Evolutionary conservation across 148 eudicot genomes (phyloP).

Genomic region (Linanthus parryae): DNA sequence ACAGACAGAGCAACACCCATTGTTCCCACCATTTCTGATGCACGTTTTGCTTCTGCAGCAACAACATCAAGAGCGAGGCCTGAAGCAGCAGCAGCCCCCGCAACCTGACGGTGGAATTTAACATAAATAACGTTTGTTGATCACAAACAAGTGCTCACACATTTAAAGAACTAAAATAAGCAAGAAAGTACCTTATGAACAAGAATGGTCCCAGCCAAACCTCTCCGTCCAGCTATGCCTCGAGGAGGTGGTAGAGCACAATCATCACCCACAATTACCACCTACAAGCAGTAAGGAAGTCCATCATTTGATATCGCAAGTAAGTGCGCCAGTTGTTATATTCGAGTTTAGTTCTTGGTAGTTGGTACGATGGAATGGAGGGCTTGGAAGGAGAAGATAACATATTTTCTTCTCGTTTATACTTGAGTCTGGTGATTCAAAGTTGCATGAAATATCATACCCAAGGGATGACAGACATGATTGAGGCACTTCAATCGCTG

Average conservation of each 20-base stretch:
- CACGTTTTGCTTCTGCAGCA: conserved; percentile 78
- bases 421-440: neutral
- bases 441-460: too few species aligned
- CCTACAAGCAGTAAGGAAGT: conserved; percentile 35
- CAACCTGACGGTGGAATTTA: too few species aligned
- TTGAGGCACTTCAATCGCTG: too few species aligned
- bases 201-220: conserved; percentile 93
- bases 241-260: conserved; percentile 96
- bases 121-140: too few species aligned
- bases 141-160: too few species aligned
- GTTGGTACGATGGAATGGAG: too few species aligned
- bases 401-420: neutral
- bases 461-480: too few species aligned
- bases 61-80: conserved; percentile 80
- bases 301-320: too few species aligned
- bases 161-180: neutral
- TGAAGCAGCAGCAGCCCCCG: conserved; percentile 94
- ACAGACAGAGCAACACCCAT: conserved; percentile 98
- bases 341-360: too few species aligned
- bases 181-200: conserved; percentile 68
- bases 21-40: conserved; percentile 88
- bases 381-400: neutral
- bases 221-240: conserved; percentile 97
- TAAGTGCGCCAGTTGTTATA: too few species aligned
- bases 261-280: conserved; percentile 96